Base-by-base conservation (phyloP, 2,329 filamentous ascomycete species). In the Colletotrichum graminicola region DNA sequence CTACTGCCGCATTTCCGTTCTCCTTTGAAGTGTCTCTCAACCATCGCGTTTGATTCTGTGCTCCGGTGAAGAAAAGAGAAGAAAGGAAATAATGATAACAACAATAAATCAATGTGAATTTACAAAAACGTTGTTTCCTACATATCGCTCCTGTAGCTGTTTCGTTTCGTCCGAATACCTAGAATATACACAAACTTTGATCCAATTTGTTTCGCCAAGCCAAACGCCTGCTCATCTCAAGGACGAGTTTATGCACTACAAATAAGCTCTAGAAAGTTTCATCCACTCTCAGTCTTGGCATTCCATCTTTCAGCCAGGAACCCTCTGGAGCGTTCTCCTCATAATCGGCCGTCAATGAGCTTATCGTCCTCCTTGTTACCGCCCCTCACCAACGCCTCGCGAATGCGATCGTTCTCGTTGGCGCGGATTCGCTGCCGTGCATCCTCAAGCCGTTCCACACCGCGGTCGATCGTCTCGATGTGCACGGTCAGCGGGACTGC, bases 401-500 rank as follows among this genome's bases (percentile, higher is more conserved):
- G 81, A 34, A 91, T 82, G 62, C 86, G 82, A 43, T 91, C 88
- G 52, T 89, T 85, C 82, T 93, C 90, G 21, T 88, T 80, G 39
- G 84, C 85, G 65, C 88, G 83, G 23, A 89, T 87, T 72, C 88
- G 87, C 52, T 87, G 85, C 71, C 92, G 85, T 57, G 91, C 90
- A 29, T 83, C 81, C 78, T 93, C 90, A 72, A 96, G 81, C 73
- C 93, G 85, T 79, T 94, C 91, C 1, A 95, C 89, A 0, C 92
- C 92, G 60, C 89, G 84, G 68, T 92, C 86, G 73, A 96, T 94
- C 67, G 90, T 91, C 75, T 94, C 90, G 51, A 96, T 90, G 77
- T 96, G 93, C 52, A 94, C 90, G 62, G 87, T 87, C 5, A 96
- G 82, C 3, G 93, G 92, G 12, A 94, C 84, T 36, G 84, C 82